phyloP scores from a whole-genome alignment of 176 grass and related monocot genomes.

The Aegilops bicornis region DNA sequence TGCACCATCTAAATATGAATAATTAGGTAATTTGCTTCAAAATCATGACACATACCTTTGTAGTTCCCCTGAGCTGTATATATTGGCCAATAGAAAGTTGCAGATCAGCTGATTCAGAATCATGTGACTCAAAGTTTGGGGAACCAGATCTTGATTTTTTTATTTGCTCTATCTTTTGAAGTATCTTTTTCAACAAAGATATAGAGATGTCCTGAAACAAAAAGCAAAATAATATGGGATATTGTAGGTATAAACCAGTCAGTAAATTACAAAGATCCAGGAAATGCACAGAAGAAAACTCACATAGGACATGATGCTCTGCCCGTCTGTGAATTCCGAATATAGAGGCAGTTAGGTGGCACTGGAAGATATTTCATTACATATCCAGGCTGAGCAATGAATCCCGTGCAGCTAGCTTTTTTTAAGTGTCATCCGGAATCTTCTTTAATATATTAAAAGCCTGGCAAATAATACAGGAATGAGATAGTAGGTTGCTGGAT shows the following conservation, averaged over 20 bases:
- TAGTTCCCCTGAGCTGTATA: conserved; percentile 76
- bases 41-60: conserved; percentile 52
- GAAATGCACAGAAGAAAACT: conserved; percentile 39
- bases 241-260: conserved; percentile 3
- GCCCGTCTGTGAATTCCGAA: conserved; percentile 78
- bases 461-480: conserved; percentile 44
- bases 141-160: conserved; percentile 73
- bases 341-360: conserved; percentile 82
- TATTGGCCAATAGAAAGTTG: conserved; percentile 65
- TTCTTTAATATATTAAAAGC: conserved; percentile 75
- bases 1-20: conserved; percentile 16
- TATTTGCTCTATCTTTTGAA: conserved; percentile 53
- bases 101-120: conserved; percentile 62
- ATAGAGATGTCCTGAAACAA: conserved; percentile 72
- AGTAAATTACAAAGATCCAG: conserved; percentile 6
- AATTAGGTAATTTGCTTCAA: not conserved
- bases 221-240: conserved; percentile 41
- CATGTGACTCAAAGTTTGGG: conserved; percentile 81
- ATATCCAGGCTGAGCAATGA: conserved; percentile 61
- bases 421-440: conserved; percentile 76
- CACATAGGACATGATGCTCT: conserved; percentile 77
- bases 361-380: conserved; percentile 81
- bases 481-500: not conserved
- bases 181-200: conserved; percentile 40
- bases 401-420: conserved; percentile 62